Evolutionary conservation across 2,329 filamentous ascomycete genomes (phyloP).

Genomic region (Colletotrichum magnum): DNA sequence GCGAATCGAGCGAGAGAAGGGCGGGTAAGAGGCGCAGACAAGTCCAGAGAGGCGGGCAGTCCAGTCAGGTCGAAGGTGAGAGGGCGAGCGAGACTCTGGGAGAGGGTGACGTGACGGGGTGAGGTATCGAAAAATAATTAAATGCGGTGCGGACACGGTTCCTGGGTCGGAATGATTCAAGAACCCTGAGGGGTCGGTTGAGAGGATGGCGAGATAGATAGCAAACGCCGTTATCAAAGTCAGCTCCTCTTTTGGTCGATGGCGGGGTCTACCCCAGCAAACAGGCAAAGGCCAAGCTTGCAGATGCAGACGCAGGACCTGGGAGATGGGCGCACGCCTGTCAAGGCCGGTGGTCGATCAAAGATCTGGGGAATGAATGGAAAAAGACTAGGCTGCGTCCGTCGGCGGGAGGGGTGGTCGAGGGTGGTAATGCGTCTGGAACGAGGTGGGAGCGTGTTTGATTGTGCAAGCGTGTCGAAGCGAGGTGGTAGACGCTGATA

Average conservation of each 20-base stretch:
- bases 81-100: slow-evolving; percentile 5
- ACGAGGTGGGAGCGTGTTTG: slow-evolving; percentile 18
- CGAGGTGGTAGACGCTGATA: slow-evolving; percentile 23
- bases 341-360: slow-evolving; percentile 35
- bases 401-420: slow-evolving; percentile 34
- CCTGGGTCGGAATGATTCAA: slow-evolving; percentile 35
- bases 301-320: slow-evolving; percentile 25
- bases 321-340: slow-evolving; percentile 27
- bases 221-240: slow-evolving; percentile 36
- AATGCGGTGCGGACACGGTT: slow-evolving; percentile 22
- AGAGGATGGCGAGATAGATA: slow-evolving; percentile 40
- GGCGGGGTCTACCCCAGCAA: slow-evolving; percentile 38
- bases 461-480: slow-evolving; percentile 5
- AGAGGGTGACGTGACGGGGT: slow-evolving; percentile 35
- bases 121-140: slow-evolving; percentile 25
- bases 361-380: slow-evolving; percentile 38
- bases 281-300: slow-evolving; percentile 29
- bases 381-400: slow-evolving; percentile 35
- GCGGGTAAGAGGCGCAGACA: neutral
- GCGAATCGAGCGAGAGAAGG: slow-evolving; percentile 1
- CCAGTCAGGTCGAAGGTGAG: neutral
- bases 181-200: slow-evolving; percentile 38
- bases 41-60: neutral
- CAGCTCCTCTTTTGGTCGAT: slow-evolving; percentile 38
- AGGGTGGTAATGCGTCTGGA: slow-evolving; percentile 18